Conservation (phyloP, 176 grass and related monocot species). For the Paspalum vaginatum region DNA sequence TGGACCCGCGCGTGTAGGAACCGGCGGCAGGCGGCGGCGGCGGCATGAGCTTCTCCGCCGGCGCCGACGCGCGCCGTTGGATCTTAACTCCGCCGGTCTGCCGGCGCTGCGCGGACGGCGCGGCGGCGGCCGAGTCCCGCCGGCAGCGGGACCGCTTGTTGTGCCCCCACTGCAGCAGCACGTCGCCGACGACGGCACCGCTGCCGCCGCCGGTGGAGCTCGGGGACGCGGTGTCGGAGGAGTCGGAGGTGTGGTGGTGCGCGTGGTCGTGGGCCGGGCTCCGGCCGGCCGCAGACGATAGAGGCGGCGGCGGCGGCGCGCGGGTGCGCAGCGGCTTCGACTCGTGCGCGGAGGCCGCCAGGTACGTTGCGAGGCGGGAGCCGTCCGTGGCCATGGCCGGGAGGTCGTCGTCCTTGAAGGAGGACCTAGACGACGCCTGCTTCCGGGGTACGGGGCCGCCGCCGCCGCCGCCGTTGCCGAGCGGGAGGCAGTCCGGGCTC, state of each 20-base stretch:
- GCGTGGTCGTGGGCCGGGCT: constrained; percentile 45
- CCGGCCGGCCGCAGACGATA: not conserved
- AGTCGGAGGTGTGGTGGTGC: constrained; percentile 46
- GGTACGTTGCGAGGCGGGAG: constrained; percentile 36
- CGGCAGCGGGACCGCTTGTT: constrained; percentile 81
- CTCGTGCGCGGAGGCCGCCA: constrained; percentile 23
- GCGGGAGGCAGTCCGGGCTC: constrained; percentile 75
- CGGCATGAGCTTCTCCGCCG: constrained; percentile 72
- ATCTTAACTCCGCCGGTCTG: constrained; percentile 46
- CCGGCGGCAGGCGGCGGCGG: constrained; percentile 41
- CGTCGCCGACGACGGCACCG: constrained; percentile 47
- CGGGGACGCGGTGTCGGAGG: constrained; percentile 49
- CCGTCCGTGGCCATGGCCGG: constrained; percentile 21
- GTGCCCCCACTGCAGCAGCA: constrained; percentile 86
- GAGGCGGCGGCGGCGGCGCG: constrained; percentile 16
- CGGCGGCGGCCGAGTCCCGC: constrained; percentile 48
- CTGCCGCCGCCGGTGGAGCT: constrained; percentile 40
- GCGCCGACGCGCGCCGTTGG: constrained; percentile 53
- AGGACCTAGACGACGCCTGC: constrained; percentile 40
- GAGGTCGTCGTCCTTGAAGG: constrained; percentile 49
- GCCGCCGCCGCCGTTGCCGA: constrained; percentile 45
- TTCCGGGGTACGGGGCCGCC: constrained; percentile 41
- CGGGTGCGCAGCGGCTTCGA: constrained; percentile 37
- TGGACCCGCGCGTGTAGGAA: constrained; percentile 61
- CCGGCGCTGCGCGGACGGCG: constrained; percentile 47